These are phyloP conservation scores for Hyaloperonospora brassicae DNA, from an alignment of 352 stramenopile species.

Conservation along the genomic window DNA sequence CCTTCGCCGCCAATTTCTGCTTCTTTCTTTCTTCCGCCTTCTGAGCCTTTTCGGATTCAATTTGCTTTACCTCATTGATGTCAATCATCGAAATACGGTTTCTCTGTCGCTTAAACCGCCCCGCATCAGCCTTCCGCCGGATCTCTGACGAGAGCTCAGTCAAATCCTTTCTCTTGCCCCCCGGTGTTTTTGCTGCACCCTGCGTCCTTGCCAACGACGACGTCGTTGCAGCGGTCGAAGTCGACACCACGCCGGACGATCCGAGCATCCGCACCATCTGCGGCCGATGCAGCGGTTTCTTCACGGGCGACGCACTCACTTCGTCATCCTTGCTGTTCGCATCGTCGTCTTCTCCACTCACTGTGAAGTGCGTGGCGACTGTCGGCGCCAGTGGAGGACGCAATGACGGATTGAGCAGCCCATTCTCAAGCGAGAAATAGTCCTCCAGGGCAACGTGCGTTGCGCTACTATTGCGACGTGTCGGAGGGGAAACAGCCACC, in stretches of 20 bases:
- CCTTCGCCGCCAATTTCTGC: conserved; percentile 39
- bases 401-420: conserved; percentile 50
- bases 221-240: conserved; percentile 17
- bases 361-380: conserved; percentile 51
- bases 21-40: conserved; percentile 80
- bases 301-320: conserved; percentile 21
- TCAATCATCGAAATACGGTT: conserved; percentile 86
- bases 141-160: conserved; percentile 74
- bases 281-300: conserved; percentile 38
- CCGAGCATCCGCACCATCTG: conserved; percentile 32
- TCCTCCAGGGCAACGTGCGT: conserved; percentile 31
- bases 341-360: conserved; percentile 42
- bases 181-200: conserved; percentile 21
- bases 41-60: conserved; percentile 76
- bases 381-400: conserved; percentile 35
- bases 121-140: conserved; percentile 70
- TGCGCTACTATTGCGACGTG: conserved; percentile 13
- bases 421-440: conserved; percentile 62
- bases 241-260: conserved; percentile 10
- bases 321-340: conserved; percentile 22
- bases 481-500: conserved; percentile 16
- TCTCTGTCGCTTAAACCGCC: conserved; percentile 74
- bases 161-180: conserved; percentile 59
- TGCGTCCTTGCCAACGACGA: conserved; percentile 23
- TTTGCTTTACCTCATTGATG: conserved; percentile 84